Percentiles rank a stretch among this genome's conserved stretches.
Evolutionary conservation across 345 rosid species (phyloP).

Genomic region (Citrus inodora): DNA sequence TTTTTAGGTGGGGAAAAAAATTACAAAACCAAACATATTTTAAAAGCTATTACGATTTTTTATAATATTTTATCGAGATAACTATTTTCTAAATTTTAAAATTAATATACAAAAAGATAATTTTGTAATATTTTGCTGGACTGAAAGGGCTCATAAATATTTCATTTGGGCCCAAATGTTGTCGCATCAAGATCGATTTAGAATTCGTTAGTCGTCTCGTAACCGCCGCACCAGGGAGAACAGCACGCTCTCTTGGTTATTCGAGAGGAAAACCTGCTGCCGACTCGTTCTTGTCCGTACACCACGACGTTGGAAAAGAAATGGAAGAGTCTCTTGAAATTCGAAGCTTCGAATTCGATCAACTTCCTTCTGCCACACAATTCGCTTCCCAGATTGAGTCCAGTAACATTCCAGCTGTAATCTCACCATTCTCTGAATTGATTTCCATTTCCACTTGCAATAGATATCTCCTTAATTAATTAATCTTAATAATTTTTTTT

Average conservation of each 20-base stretch:
- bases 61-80: too few relatives aligned
- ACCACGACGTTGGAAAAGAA: not conserved
- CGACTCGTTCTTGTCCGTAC: not conserved
- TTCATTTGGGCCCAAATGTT: not conserved
- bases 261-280: not conserved
- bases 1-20: too few relatives aligned
- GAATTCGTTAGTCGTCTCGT: not conserved
- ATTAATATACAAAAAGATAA: too few relatives aligned
- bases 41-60: too few relatives aligned
- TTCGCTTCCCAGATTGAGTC: slow-evolving; percentile 64
- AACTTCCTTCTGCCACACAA: slow-evolving; percentile 41
- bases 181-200: not conserved
- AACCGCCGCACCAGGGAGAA: not conserved
- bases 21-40: too few relatives aligned
- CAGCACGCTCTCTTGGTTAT: not conserved
- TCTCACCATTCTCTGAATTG: not conserved
- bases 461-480: not conserved
- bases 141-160: too few relatives aligned
- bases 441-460: not conserved
- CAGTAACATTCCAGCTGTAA: slow-evolving; percentile 68
- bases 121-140: too few relatives aligned
- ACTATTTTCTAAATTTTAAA: too few relatives aligned
- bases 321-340: slow-evolving; percentile 36
- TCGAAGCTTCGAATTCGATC: slow-evolving; percentile 48
- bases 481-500: not conserved